Evolutionary conservation across 805 yeast species (phyloP).

Genomic region (Torulaspora gathmanii): DNA sequence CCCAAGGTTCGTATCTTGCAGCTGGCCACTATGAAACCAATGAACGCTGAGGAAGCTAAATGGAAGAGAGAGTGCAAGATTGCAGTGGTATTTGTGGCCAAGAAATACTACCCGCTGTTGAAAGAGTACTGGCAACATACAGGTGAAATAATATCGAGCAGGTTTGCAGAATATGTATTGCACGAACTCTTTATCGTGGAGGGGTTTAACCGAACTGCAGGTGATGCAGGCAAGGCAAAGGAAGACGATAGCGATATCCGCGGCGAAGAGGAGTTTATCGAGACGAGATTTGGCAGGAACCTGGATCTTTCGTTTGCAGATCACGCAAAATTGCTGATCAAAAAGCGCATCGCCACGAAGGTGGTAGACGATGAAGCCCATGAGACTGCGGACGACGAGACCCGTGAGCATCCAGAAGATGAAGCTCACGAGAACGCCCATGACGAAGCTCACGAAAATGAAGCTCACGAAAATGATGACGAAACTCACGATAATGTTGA

Average conservation of each 20-base stretch:
- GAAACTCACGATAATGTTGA: too few species aligned
- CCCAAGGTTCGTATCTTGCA: conserved; percentile 58
- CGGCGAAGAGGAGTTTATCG: conserved; percentile 64
- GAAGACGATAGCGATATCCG: conserved; percentile 22
- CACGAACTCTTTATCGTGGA: conserved; percentile 49
- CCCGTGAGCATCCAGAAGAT: too few species aligned
- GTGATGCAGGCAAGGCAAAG: conserved; percentile 1
- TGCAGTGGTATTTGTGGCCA: conserved; percentile 74
- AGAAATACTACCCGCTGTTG: conserved; percentile 53
- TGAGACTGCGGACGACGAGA: conserved; percentile 19
- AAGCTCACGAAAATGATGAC: too few species aligned
- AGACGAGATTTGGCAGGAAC: conserved; percentile 87
- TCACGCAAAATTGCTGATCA: conserved; percentile 70
- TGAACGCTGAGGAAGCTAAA: conserved; percentile 52
- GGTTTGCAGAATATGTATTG: conserved; percentile 79
- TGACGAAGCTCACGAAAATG: too few species aligned
- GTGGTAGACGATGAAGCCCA: conserved; percentile 41
- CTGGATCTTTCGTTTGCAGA: conserved; percentile 70
- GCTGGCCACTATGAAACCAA: conserved; percentile 65
- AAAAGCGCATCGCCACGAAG: conserved; percentile 68
- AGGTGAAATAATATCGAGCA: conserved; percentile 93
- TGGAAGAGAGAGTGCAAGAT: conserved; percentile 62
- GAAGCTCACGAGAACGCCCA: too few species aligned
- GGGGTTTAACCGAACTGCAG: conserved; percentile 19
- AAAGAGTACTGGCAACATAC: conserved; percentile 95